Evolutionary conservation across 2,329 filamentous ascomycete genomes (phyloP).

Genomic region (Huntiella abstrusa): DNA sequence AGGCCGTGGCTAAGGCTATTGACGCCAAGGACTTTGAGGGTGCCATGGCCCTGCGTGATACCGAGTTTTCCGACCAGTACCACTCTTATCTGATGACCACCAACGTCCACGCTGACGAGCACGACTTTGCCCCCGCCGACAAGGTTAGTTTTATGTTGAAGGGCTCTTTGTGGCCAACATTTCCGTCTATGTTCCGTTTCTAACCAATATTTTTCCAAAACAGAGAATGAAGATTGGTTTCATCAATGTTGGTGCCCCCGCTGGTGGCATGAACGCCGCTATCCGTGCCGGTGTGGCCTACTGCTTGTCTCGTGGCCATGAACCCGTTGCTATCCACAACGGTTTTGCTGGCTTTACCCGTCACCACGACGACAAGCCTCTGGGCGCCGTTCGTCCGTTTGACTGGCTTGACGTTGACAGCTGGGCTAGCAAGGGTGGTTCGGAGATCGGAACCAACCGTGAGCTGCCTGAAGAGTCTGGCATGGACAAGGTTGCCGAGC

Average conservation of each 20-base stretch:
- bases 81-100: slow-evolving; percentile 82
- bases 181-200: slow-evolving; percentile 3
- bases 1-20: slow-evolving; percentile 68
- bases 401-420: slow-evolving; percentile 85
- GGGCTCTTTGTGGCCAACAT: no score
- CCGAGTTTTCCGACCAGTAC: slow-evolving; percentile 88
- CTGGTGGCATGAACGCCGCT: slow-evolving; percentile 95
- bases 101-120: slow-evolving; percentile 51
- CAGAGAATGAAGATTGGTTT: slow-evolving; percentile 85
- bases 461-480: slow-evolving; percentile 74
- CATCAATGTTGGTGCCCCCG: slow-evolving; percentile 89
- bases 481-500: slow-evolving; percentile 61
- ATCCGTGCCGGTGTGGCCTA: slow-evolving; percentile 86
- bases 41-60: slow-evolving; percentile 76
- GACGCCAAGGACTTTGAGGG: slow-evolving; percentile 66
- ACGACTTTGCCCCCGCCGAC: slow-evolving; percentile 42
- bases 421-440: slow-evolving; percentile 93
- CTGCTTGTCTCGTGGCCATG: slow-evolving; percentile 80
- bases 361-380: slow-evolving; percentile 67
- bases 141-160: slow-evolving; percentile 34
- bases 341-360: slow-evolving; percentile 87
- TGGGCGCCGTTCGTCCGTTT: slow-evolving; percentile 69
- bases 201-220: slow-evolving; percentile 15
- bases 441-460: slow-evolving; percentile 94
- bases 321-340: slow-evolving; percentile 83